Evolutionary conservation across 805 yeast genomes (phyloP), one percentile per base, ranked within the genome.

Genomic region (Hanseniaspora thailandica): DNA sequence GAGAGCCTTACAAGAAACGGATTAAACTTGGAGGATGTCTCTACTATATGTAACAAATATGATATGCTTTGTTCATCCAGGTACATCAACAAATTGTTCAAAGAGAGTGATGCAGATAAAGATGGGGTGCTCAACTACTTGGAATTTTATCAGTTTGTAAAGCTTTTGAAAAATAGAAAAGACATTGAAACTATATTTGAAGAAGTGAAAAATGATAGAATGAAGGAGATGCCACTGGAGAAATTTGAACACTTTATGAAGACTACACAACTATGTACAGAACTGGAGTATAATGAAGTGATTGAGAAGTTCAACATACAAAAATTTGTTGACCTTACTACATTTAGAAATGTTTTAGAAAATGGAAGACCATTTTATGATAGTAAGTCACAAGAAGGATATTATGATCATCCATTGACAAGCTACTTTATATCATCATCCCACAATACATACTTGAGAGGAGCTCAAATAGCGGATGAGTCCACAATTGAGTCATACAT

Each of bases 371-470:
- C 68, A 44, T 54, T 62, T 20, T 13, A 19, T 19, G 34, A 31
- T 13, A 35, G 45, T 17, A 57, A 56, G 3, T 52, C 58, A 3
- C 31, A 39, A 1, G 54, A 50, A 2, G 63, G 60, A 35, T 80
- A 80, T 56, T 71, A 76, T 55, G 62, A 77, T 0, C 69, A 71
- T 26, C 97, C 98, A 0, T 62, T 93, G 35, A 86, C 80, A 62
- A 90, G 89, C 60, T 93, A 94, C 64, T 87, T 71, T 62, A 84
- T 94, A 30, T 87, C 96, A 0, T 86, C 97, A 0, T 88, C 97
- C 0, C 99, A 93, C 65, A 93, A 93, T 63, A 93, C 98, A 0
- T 93, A 93, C 62, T 70, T 93, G 3, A 67, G 81, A 26, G 98
- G 98, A 0, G 73, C 93, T 36, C 98, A 93, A 62, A 76, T 86